These are phyloP conservation scores for Thraustochytrium sp. DNA, from an alignment of 352 stramenopile genomes.

Conservation along the genomic window DNA sequence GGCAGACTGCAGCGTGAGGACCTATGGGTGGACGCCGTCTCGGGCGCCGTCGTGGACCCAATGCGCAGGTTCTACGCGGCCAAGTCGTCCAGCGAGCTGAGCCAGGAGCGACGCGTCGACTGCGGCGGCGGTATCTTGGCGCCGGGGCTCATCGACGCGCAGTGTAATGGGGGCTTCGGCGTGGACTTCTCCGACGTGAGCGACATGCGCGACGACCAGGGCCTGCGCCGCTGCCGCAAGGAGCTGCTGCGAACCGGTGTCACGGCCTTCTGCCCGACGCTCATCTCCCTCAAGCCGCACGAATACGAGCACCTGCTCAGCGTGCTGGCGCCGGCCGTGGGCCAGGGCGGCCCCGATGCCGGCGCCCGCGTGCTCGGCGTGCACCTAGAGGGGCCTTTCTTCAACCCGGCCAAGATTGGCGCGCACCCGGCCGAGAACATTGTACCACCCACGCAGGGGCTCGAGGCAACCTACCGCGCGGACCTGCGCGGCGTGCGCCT, in stretches of 20 bases:
- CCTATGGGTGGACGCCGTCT: constrained; percentile 5
- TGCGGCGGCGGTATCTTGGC: constrained; percentile 64
- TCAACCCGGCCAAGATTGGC: constrained; percentile 67
- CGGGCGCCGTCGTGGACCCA: neutral
- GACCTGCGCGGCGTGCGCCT: constrained; percentile 61
- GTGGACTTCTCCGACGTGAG: constrained; percentile 69
- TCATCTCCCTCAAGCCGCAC: constrained; percentile 65
- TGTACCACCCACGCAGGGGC: constrained; percentile 52
- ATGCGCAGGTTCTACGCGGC: constrained; percentile 36
- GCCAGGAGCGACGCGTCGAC: constrained; percentile 56
- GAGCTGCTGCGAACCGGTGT: constrained; percentile 63
- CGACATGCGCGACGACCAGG: constrained; percentile 49
- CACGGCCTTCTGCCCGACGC: constrained; percentile 76
- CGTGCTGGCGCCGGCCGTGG: constrained; percentile 52
- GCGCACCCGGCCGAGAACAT: constrained; percentile 67
- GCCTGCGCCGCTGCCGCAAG: constrained; percentile 58
- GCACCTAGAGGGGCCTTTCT: constrained; percentile 81
- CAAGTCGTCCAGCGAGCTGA: neutral
- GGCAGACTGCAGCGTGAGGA: neutral
- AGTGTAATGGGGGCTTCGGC: constrained; percentile 78
- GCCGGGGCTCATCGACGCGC: constrained; percentile 77
- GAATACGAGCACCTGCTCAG: constrained; percentile 62
- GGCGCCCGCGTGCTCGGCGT: constrained; percentile 69
- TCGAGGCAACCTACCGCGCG: constrained; percentile 59
- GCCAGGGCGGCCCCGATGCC: constrained; percentile 48